A percentile compares a stretch with the other conserved stretches of the same genome.
Conservation (phyloP, 768 basidiomycete species). For the Agrocybe pediades region DNA sequence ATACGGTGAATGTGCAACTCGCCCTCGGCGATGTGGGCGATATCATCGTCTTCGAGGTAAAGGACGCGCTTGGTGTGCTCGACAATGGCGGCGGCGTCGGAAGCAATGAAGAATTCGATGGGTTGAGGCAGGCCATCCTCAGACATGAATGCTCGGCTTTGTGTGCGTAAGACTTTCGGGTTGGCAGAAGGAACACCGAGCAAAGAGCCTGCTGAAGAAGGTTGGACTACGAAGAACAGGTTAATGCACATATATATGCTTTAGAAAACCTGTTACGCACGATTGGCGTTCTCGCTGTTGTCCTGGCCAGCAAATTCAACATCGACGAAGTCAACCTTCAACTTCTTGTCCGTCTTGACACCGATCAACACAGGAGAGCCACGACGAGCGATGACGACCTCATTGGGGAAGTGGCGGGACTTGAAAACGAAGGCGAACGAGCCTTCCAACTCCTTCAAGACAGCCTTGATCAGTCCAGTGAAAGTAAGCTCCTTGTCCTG, state of each 20-base stretch:
- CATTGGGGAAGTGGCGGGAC: slow-evolving; percentile 92
- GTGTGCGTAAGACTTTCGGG: slow-evolving; percentile 87
- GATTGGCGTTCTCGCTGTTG: slow-evolving; percentile 41
- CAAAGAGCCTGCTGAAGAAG: slow-evolving; percentile 40
- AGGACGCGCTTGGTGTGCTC: slow-evolving; percentile 99
- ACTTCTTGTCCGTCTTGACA: slow-evolving; percentile 99
- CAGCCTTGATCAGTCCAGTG: slow-evolving; percentile 91
- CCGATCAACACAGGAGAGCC: slow-evolving; percentile 96
- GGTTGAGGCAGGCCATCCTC: slow-evolving; percentile 98
- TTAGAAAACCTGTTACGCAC: slow-evolving; percentile 31
- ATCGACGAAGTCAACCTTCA: slow-evolving; percentile 99
- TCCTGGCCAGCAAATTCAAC: slow-evolving; percentile 90
- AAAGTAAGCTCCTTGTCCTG: slow-evolving; percentile 84
- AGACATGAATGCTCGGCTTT: slow-evolving; percentile 97
- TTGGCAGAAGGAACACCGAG: slow-evolving; percentile 69
- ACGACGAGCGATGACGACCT: slow-evolving; percentile 93
- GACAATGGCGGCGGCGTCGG: slow-evolving; percentile 93
- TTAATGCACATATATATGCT: slow-evolving; percentile 13
- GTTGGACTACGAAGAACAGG: slow-evolving; percentile 36
- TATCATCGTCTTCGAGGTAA: slow-evolving; percentile 98
- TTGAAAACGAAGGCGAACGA: slow-evolving; percentile 99
- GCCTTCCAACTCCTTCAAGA: slow-evolving; percentile 96
- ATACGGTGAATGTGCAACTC: slow-evolving; percentile 99
- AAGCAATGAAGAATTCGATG: slow-evolving; percentile 99
- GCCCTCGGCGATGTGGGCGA: slow-evolving; percentile 95